Base-by-base conservation (phyloP, 2,329 filamentous ascomycete genomes). In the Fusarium vanettenii region DNA sequence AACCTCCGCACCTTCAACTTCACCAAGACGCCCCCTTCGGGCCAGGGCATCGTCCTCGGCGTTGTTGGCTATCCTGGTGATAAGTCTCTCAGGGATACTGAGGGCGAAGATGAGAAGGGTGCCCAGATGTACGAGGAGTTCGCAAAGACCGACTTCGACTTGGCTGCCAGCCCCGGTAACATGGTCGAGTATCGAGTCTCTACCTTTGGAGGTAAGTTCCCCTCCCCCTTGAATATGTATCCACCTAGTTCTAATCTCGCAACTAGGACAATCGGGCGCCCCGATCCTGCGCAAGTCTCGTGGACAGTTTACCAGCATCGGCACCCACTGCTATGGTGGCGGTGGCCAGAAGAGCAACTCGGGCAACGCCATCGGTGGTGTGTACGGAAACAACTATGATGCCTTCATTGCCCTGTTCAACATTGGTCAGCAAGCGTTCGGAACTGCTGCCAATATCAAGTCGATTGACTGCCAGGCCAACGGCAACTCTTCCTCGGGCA, bases 21-120 rank as follows among this genome's bases (percentile, higher is more conserved):
- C 56, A 43, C 60, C 5, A 14, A 67, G 11, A 80, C 78, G 2
- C 76, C 75, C 2, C 7, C 27, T 4, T 43, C 52, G 10, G 69
- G 20, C 6, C 27, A 62, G 3, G 52, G 60, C 1, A 29, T 65
- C 9, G 37, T 69, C 5, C 37, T 83, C 14, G 82, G 81, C 2
- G 72, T 84, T 14, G 78, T 84, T 27, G 81, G 81, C n/a, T 84
- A 84, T 63, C 82, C 82, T 3, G 80, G 73, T 6, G 81, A 82
- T 59, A 70, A 76, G 60, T 67, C 6, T 5, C 66, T 79, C 29
- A 55, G 48, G 27, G 48, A 55, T n/a, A 11, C 18, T 1, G 48
- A 55, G 5, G 48, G 48, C 6, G 27, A 55, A 29, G 64, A 55
- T 11, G 71, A 83, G 48, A 68, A 70, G 5, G 82, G 82, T 22